These are phyloP conservation scores for Neurospora sp. DNA, from an alignment of 495 filamentous ascomycete species.

Conservation along the genomic window DNA sequence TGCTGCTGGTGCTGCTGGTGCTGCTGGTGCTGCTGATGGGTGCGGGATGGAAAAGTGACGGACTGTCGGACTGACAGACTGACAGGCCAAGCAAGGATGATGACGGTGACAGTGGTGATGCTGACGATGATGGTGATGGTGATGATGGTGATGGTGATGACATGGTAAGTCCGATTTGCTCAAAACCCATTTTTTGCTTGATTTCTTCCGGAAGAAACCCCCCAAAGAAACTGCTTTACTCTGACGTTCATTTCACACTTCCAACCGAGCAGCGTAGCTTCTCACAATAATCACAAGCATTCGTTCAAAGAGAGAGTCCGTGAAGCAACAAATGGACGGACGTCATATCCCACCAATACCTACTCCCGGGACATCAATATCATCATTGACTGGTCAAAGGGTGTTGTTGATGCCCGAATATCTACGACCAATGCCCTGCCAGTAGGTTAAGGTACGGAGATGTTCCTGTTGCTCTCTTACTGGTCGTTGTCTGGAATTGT, in stretches of 20 bases:
- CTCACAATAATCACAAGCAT: background rate
- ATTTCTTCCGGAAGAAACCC: no score
- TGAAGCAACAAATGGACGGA: background rate
- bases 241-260: no score
- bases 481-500: background rate
- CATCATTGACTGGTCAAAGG: background rate
- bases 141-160: background rate
- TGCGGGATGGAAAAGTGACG: background rate
- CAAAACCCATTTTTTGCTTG: no score
- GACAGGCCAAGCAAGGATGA: background rate
- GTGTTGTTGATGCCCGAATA: background rate
- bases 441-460: background rate
- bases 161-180: background rate
- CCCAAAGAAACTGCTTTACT: no score
- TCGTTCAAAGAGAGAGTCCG: no score
- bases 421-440: background rate
- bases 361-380: background rate
- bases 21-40: background rate
- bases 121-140: background rate
- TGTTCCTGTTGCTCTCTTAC: background rate
- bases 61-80: background rate
- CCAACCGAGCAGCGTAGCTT: no score
- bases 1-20: background rate
- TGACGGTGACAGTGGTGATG: background rate
- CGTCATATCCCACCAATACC: background rate